Base-by-base conservation (phyloP, 1,284 basidiomycete species). In the Rhodotorula sp. region DNA sequence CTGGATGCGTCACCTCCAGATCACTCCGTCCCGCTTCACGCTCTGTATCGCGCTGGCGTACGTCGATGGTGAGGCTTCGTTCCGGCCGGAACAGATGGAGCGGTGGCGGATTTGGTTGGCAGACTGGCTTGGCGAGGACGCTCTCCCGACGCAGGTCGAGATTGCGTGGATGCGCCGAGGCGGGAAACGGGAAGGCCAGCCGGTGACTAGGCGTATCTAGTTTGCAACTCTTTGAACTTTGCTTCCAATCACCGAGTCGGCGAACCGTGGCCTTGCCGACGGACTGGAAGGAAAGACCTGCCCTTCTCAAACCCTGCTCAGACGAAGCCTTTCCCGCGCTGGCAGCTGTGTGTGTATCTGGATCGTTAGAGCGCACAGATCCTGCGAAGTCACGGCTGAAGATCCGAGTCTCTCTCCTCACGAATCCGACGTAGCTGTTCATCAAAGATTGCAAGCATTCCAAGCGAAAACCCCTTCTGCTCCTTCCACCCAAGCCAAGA, bases 1-100 rank as follows among this genome's bases (percentile, higher is more conserved):
- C 8, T 93, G 91, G 90, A 92, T 92, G 91, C 85, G 86, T 4
- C 83, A 83, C 29, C 78, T 91, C 21, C 80, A 81, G 0, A 81
- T 93, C 20, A 56, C 62, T 34, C 91, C 91, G 0, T 82, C 82
- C 10, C 80, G 79, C 34, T 80, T 83, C 58, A 90, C 89, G 10
- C 80, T 93, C 18, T 85, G 87, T 0, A 79, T 87, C 1, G 87
- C 88, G 31, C 79, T 94, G 65, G 86, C 88, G 63, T 86, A 88
- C 71, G 90, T 90, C 84, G 70, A 72, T 10, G 85, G 84, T 26
- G 90, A 93, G 78, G 86, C 89, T 6, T 87, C 87, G 73, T 83
- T 87, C 58, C 84, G 86, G 61, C 85, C 87, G 26, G 86, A 87
- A 66, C 78, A 89, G 74, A 81, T 90, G 29, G 78, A 80, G 58